phyloP scores from a whole-genome alignment of 2,329 filamentous ascomycete genomes.

The Aspergillus ibericus region DNA sequence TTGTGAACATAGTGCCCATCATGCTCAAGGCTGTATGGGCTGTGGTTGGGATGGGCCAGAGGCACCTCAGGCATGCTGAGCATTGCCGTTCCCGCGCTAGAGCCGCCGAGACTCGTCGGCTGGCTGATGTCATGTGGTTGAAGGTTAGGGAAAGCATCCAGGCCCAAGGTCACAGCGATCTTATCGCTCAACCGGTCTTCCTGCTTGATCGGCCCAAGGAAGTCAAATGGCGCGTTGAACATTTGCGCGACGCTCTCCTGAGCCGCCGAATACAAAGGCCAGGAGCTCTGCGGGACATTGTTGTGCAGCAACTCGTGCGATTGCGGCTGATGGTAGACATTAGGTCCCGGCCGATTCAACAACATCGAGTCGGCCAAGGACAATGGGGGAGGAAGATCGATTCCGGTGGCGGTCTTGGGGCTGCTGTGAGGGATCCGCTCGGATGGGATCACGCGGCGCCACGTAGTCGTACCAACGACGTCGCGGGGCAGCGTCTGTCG shows the following conservation, averaged over 20 bases:
- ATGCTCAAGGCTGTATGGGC: constrained; percentile 32
- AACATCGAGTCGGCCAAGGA: constrained; percentile 36
- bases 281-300: constrained; percentile 34
- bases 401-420: constrained; percentile 31
- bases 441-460: constrained; percentile 44
- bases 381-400: constrained; percentile 37
- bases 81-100: constrained; percentile 32
- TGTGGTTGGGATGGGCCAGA: constrained; percentile 32
- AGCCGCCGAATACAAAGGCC: constrained; percentile 37
- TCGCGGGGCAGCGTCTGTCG: constrained; percentile 42
- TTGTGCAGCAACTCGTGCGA: constrained; percentile 34
- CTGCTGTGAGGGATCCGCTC: constrained; percentile 40
- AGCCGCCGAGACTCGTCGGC: constrained; percentile 28
- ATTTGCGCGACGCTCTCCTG: constrained; percentile 38
- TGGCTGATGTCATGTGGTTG: constrained; percentile 35
- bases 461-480: constrained; percentile 46
- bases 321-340: constrained; percentile 34
- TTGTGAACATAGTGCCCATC: constrained; percentile 37
- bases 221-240: constrained; percentile 36
- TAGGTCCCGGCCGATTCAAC: constrained; percentile 32
- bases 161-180: constrained; percentile 35
- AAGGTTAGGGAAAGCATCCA: constrained; percentile 36
- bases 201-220: constrained; percentile 35
- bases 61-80: constrained; percentile 39
- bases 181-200: constrained; percentile 38